A percentile compares a stretch with the other conserved stretches of the same genome.
Evolutionary conservation across 306 rosid genomes (phyloP).

Genomic region (Malus orientalis): DNA sequence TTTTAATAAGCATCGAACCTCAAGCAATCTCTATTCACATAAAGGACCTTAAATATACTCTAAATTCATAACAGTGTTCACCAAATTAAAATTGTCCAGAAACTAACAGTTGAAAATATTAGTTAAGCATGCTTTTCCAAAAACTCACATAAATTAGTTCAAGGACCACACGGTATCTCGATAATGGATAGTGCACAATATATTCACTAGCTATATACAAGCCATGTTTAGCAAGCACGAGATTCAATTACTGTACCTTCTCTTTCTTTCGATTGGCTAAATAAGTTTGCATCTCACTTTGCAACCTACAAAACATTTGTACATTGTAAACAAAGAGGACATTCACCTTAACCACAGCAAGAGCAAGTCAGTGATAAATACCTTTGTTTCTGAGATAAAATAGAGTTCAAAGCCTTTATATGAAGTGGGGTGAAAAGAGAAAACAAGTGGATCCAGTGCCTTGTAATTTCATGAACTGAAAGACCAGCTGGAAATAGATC

Average conservation of each 20-base stretch:
- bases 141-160: neutral
- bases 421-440: constrained; percentile 65
- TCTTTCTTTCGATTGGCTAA: constrained; percentile 44
- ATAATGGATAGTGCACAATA: neutral
- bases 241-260: constrained; percentile 45
- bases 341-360: neutral
- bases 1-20: neutral
- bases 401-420: constrained; percentile 45
- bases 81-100: neutral
- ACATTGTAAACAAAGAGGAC: constrained; percentile 15
- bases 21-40: neutral
- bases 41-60: neutral
- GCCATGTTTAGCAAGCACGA: neutral
- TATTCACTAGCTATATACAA: neutral
- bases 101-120: neutral
- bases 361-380: constrained; percentile 20
- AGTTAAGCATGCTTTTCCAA: neutral
- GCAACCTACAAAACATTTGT: constrained; percentile 57
- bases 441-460: constrained; percentile 83
- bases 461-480: constrained; percentile 60
- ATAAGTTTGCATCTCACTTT: constrained; percentile 61
- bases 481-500: constrained; percentile 62
- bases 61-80: neutral
- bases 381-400: constrained; percentile 85
- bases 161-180: neutral